These are phyloP conservation scores for Saccharum spontaneum DNA, from an alignment of 176 grass and related monocot species.

Conservation along the genomic window DNA sequence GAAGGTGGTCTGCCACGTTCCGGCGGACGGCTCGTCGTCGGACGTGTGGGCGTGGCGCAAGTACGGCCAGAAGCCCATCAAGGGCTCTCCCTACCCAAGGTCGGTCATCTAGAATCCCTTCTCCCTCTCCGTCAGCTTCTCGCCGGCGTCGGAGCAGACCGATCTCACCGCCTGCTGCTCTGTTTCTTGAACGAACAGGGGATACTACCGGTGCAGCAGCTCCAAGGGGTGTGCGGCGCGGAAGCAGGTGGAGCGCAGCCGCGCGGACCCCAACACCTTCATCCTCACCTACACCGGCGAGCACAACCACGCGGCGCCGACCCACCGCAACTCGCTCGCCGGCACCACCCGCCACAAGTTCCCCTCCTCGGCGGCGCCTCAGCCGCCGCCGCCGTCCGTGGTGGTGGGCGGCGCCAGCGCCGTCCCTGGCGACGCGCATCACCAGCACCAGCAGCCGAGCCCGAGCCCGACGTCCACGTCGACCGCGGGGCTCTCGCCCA, in stretches of 20 bases:
- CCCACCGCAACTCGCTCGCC: slow-evolving; percentile 84
- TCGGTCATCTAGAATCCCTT: not conserved
- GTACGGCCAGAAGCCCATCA: slow-evolving; percentile 90
- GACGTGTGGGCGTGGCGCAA: slow-evolving; percentile 92
- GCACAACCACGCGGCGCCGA: slow-evolving; percentile 81
- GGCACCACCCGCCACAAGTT: slow-evolving; percentile 72
- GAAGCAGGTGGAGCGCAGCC: slow-evolving; percentile 89
- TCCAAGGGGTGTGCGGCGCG: slow-evolving; percentile 76
- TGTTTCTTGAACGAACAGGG: slow-evolving; percentile 46
- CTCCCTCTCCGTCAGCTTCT: too few relatives aligned
- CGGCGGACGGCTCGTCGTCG: slow-evolving; percentile 68
- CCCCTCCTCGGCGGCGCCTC: not conserved
- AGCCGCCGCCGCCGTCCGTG: slow-evolving; percentile 22
- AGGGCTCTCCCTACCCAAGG: slow-evolving; percentile 78
- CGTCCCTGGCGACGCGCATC: not conserved
- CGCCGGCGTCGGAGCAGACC: not conserved
- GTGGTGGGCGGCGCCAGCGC: not conserved
- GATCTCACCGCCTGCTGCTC: slow-evolving; percentile 17
- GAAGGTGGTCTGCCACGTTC: slow-evolving; percentile 76
- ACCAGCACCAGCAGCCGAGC: not conserved
- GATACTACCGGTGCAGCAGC: slow-evolving; percentile 93
- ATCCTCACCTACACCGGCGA: slow-evolving; percentile 91
- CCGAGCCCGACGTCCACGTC: slow-evolving; percentile 18
- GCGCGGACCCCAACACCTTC: slow-evolving; percentile 60
- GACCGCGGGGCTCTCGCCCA: slow-evolving; percentile 42